Evolutionary conservation across 164 flowering plant species (phyloP).

Genomic region (grape (Vitis vinifera)): DNA sequence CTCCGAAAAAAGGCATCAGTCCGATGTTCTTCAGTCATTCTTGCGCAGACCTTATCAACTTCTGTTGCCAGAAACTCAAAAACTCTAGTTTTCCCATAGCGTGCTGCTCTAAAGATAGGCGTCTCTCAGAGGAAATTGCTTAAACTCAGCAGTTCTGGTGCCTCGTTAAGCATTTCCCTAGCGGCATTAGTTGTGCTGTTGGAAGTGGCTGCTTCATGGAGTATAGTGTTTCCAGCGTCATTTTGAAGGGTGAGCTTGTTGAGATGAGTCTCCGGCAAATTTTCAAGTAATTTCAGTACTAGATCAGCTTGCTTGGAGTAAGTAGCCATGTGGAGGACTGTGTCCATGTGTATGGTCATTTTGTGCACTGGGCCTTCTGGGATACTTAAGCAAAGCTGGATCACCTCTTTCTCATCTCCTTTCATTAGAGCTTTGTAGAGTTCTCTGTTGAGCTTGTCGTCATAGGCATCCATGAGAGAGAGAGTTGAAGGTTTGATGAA

Average conservation of each 20-base stretch:
- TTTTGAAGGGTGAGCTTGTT: slow-evolving; percentile 11
- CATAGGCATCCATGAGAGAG: too few species aligned
- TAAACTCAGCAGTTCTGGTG: background rate
- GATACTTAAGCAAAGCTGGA: background rate
- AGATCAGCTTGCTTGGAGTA: background rate
- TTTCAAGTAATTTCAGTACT: slow-evolving; percentile 3
- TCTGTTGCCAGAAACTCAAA: too few species aligned
- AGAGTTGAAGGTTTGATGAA: too few species aligned
- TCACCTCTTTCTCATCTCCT: slow-evolving; percentile 4
- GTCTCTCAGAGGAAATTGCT: too few species aligned
- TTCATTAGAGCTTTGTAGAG: slow-evolving; percentile 7
- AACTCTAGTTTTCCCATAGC: too few species aligned
- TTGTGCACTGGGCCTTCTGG: background rate
- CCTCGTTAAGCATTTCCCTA: background rate
- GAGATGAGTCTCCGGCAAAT: background rate
- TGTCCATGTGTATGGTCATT: slow-evolving; percentile 6
- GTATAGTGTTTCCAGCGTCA: slow-evolving; percentile 10
- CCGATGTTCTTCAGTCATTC: background rate
- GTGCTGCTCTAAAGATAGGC: too few species aligned
- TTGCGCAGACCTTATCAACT: background rate
- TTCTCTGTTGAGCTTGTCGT: background rate
- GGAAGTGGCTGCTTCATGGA: slow-evolving; percentile 8
- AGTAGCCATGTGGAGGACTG: slow-evolving; percentile 15
- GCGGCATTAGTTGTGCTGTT: background rate
- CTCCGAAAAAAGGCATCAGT: slow-evolving; percentile 1